Conservation (phyloP, 2,329 filamentous ascomycete species). For the Talaromyces pinophilus region DNA sequence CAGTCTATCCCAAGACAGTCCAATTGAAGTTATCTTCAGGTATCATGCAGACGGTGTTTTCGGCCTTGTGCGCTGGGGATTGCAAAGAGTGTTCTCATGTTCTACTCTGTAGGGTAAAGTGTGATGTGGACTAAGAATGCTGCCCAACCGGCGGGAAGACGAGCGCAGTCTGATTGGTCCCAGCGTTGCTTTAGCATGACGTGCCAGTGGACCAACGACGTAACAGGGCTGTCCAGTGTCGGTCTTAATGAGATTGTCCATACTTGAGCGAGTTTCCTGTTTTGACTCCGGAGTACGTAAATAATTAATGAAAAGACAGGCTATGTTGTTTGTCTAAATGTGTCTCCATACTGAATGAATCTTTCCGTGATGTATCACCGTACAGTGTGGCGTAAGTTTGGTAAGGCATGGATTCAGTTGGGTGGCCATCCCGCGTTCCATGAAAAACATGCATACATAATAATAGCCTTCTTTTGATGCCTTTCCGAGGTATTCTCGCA, state of each 20-base stretch:
- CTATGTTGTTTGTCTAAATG: too few relatives aligned
- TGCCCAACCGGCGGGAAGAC: constrained; percentile 3
- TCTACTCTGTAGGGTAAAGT: background rate
- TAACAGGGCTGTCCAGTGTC: background rate
- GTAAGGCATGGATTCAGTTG: background rate
- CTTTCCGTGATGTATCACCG: background rate
- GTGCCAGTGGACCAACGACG: background rate
- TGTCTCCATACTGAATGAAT: background rate
- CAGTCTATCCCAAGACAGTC: background rate
- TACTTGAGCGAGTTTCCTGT: background rate
- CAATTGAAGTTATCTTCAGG: background rate
- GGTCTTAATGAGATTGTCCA: background rate
- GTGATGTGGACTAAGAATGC: background rate
- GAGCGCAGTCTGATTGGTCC: background rate
- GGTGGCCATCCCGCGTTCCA: constrained; percentile 3
- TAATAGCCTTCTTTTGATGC: too few relatives aligned
- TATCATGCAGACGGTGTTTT: background rate
- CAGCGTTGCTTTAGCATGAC: background rate
- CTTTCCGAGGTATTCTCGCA: background rate
- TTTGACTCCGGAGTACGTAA: background rate
- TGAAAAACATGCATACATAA: background rate
- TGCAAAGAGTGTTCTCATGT: background rate
- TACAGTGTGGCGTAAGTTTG: background rate
- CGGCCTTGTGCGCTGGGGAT: background rate
- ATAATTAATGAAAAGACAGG: too few relatives aligned